Base-by-base conservation (phyloP, 1,284 basidiomycete genomes). In the Agroathelia rolfsii region DNA sequence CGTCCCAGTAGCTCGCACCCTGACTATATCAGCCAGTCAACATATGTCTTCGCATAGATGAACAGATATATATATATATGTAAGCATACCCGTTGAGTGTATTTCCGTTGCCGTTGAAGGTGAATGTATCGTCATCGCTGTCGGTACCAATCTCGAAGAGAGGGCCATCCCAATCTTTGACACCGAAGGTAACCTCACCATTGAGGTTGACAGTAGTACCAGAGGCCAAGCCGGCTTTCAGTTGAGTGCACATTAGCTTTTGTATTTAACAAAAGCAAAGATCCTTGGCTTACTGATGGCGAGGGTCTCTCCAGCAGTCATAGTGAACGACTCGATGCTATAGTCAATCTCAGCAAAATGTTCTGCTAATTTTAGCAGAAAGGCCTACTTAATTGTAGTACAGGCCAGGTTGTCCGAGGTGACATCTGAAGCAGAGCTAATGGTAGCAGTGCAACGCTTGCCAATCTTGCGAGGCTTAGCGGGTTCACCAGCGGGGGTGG, bases 51-150 rank as follows among this genome's bases (percentile, higher is more conserved):
- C n/a, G n/a, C n/a, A n/a, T n/a, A n/a, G n/a, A n/a, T n/a, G n/a
- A n/a, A n/a, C n/a, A n/a, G n/a, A n/a, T n/a, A n/a, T n/a, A n/a
- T n/a, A n/a, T n/a, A n/a, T n/a, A n/a, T n/a, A n/a, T n/a, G n/a
- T n/a, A n/a, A n/a, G n/a, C n/a, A n/a, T n/a, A n/a, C n/a, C n/a
- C n/a, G n/a, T n/a, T n/a, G n/a, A n/a, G n/a, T n/a, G n/a, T n/a
- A n/a, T n/a, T n/a, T n/a, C 30, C 30, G 18, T 23, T 6, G 10
- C 30, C 30, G 18, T 32, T 32, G 30, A 32, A 32, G 9, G 20
- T 32, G 18, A 23, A 32, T 8, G 30, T 32, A 5, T 22, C 30
- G 13, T n/a, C 6, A 16, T 16, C 15, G 18, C 18, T 21, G 18
- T 18, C 5, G 5, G 30, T 22, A 5, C 30, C 30, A 16, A 32